These are phyloP conservation scores for Plasmodium berghei DNA, from an alignment of 169 alveolate genomes.

Conservation along the genomic window DNA sequence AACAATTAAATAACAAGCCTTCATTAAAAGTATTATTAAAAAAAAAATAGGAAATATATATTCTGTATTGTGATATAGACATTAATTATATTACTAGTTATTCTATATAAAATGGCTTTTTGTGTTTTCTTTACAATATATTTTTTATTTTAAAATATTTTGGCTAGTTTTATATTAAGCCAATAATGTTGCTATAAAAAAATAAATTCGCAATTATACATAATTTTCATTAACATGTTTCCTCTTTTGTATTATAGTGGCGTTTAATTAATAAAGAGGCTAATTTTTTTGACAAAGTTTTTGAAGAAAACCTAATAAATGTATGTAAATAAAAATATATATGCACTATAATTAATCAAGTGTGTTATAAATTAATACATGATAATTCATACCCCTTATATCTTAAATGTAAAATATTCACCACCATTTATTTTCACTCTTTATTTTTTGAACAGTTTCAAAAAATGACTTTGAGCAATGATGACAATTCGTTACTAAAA, in stretches of 20 bases:
- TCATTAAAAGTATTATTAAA: slow-evolving; percentile 51
- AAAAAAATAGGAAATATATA: not conserved
- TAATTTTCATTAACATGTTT: not conserved
- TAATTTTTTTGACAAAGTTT: slow-evolving; percentile 61
- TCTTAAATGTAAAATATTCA: not conserved
- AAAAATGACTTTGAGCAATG: slow-evolving; percentile 54
- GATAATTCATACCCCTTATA: not conserved
- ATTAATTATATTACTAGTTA: too few relatives aligned
- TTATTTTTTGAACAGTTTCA: slow-evolving; percentile 60
- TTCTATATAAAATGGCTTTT: too few relatives aligned
- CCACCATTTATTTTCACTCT: not conserved
- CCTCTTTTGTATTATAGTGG: slow-evolving; percentile 40
- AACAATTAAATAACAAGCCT: slow-evolving; percentile 49
- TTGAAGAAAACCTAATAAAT: slow-evolving; percentile 71
- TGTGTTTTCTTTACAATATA: too few relatives aligned
- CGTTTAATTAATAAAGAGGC: slow-evolving; percentile 73
- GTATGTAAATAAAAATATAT: not conserved
- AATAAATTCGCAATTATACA: too few relatives aligned
- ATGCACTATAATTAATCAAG: not conserved
- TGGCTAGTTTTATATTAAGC: too few relatives aligned
- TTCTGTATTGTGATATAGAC: too few relatives aligned
- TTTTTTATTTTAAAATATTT: too few relatives aligned
- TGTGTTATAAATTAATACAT: not conserved
- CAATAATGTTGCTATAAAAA: too few relatives aligned
- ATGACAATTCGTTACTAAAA: slow-evolving; percentile 32